Conservation (phyloP, 2,329 filamentous ascomycete genomes). For the Phyllosticta capitalensis region DNA sequence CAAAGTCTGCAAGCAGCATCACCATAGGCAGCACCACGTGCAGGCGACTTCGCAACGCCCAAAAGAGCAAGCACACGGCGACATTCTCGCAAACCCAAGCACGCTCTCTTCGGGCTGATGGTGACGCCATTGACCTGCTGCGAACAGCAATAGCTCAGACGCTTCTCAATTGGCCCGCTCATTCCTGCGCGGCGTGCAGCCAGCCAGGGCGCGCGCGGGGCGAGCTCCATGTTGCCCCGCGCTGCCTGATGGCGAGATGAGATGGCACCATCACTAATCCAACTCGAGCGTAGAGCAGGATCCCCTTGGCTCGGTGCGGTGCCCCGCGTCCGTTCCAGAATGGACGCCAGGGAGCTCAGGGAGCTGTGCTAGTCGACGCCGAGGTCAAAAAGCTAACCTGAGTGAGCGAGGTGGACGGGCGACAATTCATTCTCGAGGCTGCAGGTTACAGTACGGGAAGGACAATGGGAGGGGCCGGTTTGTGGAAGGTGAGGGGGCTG, state of each 20-base stretch:
- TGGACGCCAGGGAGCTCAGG: not conserved
- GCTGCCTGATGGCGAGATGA: not conserved
- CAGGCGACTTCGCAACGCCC: not conserved
- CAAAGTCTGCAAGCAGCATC: not conserved
- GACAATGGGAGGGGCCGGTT: too few relatives aligned
- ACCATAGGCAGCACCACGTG: not conserved
- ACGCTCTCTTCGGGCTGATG: not conserved
- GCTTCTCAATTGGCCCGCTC: not conserved
- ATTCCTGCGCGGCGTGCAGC: not conserved
- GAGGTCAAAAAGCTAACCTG: not conserved
- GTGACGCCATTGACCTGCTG: not conserved
- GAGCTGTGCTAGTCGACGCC: not conserved
- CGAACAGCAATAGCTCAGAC: not conserved
- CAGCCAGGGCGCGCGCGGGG: not conserved
- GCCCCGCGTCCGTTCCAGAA: not conserved
- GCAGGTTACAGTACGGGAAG: too few relatives aligned
- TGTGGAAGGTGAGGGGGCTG: too few relatives aligned
- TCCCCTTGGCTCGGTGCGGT: not conserved
- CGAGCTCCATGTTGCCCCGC: not conserved
- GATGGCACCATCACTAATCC: not conserved
- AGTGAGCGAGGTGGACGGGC: too few relatives aligned
- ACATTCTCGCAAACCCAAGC: not conserved
- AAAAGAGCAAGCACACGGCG: not conserved
- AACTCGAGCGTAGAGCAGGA: not conserved
- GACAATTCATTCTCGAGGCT: too few relatives aligned